Evolutionary conservation across 164 flowering plant species (phyloP), one percentile per base, ranked within the genome.

Genomic region (Malania oleifera): DNA sequence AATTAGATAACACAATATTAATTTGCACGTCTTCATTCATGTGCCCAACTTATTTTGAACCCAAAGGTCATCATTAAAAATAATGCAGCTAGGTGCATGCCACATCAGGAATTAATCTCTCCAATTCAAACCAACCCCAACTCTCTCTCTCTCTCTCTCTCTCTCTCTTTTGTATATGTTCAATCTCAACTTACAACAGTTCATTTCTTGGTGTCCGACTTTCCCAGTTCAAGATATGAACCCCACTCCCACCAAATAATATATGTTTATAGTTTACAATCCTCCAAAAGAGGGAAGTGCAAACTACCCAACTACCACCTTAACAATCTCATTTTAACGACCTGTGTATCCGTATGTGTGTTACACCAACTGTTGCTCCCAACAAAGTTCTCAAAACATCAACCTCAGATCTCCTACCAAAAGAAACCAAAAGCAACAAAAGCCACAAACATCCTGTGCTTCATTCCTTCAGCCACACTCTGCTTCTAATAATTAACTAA

Each of bases 381-480:
- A 18, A 29, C 28, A 48, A 19, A 27, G 34, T 28, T 50, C 26
- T 19, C 52, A 41, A 56, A 29, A 19, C 25, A 38, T 58, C 62
- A 54, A 17, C 53, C 52, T 29, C 35, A 5, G 1, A 2, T 38
- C 14, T 12, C 27, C 23, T 39, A 18, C 53, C 29, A 43, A 18
- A 31, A 29, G n/a, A 2, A 45, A 50, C 35, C 53, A 55, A 29
- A 56, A 7, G 40, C 46, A 63, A 38, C 41, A 43, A 26, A 50
- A 24, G 24, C 28, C 61, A 68, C 52, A n/a, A n/a, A n/a, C 57
- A 19, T 23, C 25, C 26, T 18, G 41, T 14, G 2, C 31, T 53
- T 14, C 53, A 23, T 66, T 56, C 53, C 77, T 73, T 68, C 61
- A 63, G 51, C 52, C 2, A 24, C 74, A 78, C 70, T 65, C 75